Base-by-base conservation (phyloP, 2,329 filamentous ascomycete species). In the Colletotrichum sp. region DNA sequence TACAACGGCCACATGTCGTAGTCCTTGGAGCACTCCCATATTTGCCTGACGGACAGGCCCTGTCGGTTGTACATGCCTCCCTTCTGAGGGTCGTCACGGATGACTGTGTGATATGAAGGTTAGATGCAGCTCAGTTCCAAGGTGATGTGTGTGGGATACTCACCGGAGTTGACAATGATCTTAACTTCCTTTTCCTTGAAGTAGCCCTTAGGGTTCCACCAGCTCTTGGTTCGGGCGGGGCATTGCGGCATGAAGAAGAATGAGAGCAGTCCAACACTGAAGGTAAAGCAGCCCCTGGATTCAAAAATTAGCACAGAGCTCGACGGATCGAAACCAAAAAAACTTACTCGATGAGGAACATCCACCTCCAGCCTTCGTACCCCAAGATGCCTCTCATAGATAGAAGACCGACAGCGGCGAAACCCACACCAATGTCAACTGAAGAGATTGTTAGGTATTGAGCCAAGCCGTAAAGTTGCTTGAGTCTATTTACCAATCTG, bases 1-100 rank as follows among this genome's bases (percentile, higher is more conserved):
- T 90, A 92, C 13, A 90, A 79, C 0, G 88, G 89, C 88, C 88
- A 92, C 72, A 92, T 84, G 76, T 92, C 89, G 72, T 89, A 92
- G 78, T 92, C 90, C 3, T 82, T 84, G 8, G 91, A 79, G 6
- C 87, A 85, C 18, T 87, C 80, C 86, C 88, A 89, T 1, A 91
- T 84, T 4, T 86, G 83, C 10, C 82, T 83, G 4, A 84, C 82
- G 1, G 87, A 88, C n/a, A 92, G 84, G 1, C 87, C 87, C 79
- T 92, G 86, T 8, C 90, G 87, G 73, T 92, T 92, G 79, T 92
- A 89, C 88, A 92, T 91, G 66, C 87, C 87, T 52, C 87, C 86
- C 79, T 90, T 90, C 6, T 86, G 86, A 2, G 90, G 90, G 74
- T 91, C 91, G 67, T 92, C 90, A 4, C 90, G 87, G 3, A 86